A percentile compares a stretch with the other conserved stretches of the same genome.
Evolutionary conservation across 306 rosid species (phyloP).

Genomic region (Rosa lucieae): DNA sequence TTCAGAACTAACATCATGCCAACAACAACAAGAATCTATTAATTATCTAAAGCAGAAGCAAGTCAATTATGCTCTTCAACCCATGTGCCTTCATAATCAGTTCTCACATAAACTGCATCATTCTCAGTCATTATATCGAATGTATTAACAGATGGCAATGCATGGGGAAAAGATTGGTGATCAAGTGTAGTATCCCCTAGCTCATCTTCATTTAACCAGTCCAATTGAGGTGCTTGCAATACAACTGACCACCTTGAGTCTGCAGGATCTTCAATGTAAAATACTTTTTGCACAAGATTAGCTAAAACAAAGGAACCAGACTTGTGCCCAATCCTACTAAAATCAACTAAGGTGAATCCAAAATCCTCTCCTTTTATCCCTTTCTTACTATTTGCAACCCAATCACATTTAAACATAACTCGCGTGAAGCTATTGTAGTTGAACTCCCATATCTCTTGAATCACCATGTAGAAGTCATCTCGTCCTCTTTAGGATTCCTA

Average conservation of each 20-base stretch:
- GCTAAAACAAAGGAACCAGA: neutral
- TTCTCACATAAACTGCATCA: too few species aligned
- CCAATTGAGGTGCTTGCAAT: neutral
- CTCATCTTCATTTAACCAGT: neutral
- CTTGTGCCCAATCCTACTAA: neutral
- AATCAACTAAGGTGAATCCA: neutral
- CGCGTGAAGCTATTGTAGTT: neutral
- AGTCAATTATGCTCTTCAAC: neutral
- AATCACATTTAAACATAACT: neutral
- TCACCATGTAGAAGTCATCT: conserved; percentile 6
- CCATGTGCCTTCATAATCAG: too few species aligned
- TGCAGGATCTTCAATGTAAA: neutral
- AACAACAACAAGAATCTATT: too few species aligned
- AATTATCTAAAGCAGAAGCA: too few species aligned
- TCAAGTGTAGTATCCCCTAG: neutral
- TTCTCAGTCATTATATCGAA: neutral
- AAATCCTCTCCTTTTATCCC: neutral
- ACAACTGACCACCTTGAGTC: neutral
- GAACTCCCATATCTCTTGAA: conserved; percentile 5
- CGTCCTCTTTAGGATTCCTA: neutral
- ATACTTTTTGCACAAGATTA: neutral
- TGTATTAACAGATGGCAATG: neutral
- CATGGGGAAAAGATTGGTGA: neutral
- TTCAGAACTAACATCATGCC: too few species aligned
- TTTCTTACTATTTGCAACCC: neutral